A percentile compares a stretch with the other conserved stretches of the same genome.
Conservation (phyloP, 345 rosid genomes). For the Acer negundo region DNA sequence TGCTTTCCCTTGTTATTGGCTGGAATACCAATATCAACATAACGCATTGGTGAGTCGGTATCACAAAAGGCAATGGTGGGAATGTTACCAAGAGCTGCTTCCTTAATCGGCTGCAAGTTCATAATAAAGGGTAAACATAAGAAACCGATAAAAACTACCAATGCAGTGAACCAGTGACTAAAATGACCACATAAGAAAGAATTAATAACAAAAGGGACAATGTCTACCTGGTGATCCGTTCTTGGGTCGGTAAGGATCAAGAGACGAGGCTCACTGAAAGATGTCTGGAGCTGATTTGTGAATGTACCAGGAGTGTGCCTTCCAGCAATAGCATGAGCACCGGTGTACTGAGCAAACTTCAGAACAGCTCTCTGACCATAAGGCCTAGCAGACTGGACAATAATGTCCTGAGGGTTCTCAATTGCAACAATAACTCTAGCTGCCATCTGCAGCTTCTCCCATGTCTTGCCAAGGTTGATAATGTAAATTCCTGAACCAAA, state of each 20-base stretch:
- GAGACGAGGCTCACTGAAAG: slow-evolving; percentile 87
- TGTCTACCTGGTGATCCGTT: slow-evolving; percentile 88
- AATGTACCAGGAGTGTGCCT: slow-evolving; percentile 99
- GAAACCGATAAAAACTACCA: background rate
- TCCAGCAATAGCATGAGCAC: slow-evolving; percentile 96
- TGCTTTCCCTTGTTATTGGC: slow-evolving; percentile 98
- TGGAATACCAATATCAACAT: slow-evolving; percentile 92
- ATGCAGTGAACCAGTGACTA: background rate
- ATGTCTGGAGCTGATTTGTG: slow-evolving; percentile 90
- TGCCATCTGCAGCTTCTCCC: slow-evolving; percentile 90
- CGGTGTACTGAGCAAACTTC: slow-evolving; percentile 94
- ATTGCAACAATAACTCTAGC: slow-evolving; percentile 86
- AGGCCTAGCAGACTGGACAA: slow-evolving; percentile 96
- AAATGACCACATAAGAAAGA: background rate
- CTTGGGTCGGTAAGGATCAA: slow-evolving; percentile 95
- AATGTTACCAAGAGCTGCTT: slow-evolving; percentile 93
- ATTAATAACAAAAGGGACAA: background rate
- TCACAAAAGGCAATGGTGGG: slow-evolving; percentile 97
- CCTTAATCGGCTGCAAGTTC: slow-evolving; percentile 84
- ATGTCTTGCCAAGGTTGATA: slow-evolving; percentile 86
- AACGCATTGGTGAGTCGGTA: slow-evolving; percentile 93
- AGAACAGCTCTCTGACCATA: slow-evolving; percentile 97
- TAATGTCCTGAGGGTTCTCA: slow-evolving; percentile 88
- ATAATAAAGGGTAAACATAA: background rate
- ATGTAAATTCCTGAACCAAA: slow-evolving; percentile 68